phyloP scores from a whole-genome alignment of 352 stramenopile genomes.

The Phytopythium aichiense region DNA sequence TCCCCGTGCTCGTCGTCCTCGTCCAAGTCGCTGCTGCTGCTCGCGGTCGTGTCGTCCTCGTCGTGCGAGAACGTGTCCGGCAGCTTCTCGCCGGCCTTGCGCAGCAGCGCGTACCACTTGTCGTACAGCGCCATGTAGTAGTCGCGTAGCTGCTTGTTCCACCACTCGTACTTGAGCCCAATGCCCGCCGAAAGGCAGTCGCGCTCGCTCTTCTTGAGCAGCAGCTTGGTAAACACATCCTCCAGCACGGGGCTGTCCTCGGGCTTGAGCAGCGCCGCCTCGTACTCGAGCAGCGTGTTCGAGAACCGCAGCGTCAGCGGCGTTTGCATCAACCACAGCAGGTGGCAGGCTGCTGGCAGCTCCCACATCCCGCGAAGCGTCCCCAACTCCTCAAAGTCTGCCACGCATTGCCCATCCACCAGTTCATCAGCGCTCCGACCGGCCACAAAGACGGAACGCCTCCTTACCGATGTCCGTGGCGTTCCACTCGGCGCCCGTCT shows the following conservation, averaged over 20 bases:
- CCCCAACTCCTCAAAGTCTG: constrained; percentile 69
- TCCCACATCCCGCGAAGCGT: constrained; percentile 66
- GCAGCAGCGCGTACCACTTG: constrained; percentile 75
- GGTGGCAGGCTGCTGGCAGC: constrained; percentile 72
- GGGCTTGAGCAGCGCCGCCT: constrained; percentile 71
- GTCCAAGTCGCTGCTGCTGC: constrained; percentile 20
- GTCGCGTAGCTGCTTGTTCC: constrained; percentile 81
- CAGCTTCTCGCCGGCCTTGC: constrained; percentile 65
- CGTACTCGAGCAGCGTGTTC: constrained; percentile 79
- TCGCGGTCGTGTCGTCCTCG: constrained; percentile 37
- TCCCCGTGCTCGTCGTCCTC: constrained; percentile 7
- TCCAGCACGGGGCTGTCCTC: constrained; percentile 68
- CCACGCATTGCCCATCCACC: not conserved
- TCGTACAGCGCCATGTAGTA: constrained; percentile 83
- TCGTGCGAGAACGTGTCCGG: constrained; percentile 62
- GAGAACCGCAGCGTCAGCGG: constrained; percentile 75
- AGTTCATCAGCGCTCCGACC: not conserved
- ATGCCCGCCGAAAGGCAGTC: constrained; percentile 69
- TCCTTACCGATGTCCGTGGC: constrained; percentile 41
- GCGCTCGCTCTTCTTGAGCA: constrained; percentile 82
- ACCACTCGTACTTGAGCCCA: constrained; percentile 86
- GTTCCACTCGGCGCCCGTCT: constrained; percentile 68
- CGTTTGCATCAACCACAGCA: constrained; percentile 80
- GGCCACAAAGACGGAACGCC: not conserved
- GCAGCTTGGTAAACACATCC: constrained; percentile 82